These are phyloP conservation scores for Phalaenopsis equestris DNA, from an alignment of 106 monocot genomes.

Conservation along the genomic window DNA sequence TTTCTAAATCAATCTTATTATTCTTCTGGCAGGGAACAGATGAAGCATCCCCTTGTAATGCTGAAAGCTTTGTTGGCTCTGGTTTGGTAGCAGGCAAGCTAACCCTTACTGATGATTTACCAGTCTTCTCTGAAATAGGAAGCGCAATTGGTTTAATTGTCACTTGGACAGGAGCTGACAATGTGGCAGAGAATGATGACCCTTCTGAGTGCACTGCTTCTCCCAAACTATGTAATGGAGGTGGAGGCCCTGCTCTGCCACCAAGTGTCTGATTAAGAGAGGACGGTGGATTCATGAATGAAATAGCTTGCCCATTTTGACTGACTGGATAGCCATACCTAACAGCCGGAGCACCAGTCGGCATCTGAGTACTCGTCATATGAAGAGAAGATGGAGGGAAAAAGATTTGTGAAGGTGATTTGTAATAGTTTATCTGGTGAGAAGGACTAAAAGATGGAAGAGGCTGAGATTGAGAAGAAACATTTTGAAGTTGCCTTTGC, in stretches of 20 bases:
- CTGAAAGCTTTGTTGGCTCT: slow-evolving; percentile 16
- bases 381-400: slow-evolving; percentile 33
- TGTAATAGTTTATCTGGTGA: slow-evolving; percentile 35
- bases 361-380: slow-evolving; percentile 36
- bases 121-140: slow-evolving; percentile 10
- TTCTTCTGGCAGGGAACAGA: slow-evolving; percentile 4
- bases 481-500: slow-evolving; percentile 17
- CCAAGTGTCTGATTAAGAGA: neutral
- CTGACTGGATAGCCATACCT: slow-evolving; percentile 44
- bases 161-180: slow-evolving; percentile 17
- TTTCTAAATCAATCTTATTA: neutral
- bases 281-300: slow-evolving; percentile 22
- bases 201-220: slow-evolving; percentile 15
- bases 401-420: slow-evolving; percentile 15
- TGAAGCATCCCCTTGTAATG: slow-evolving; percentile 8
- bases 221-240: slow-evolving; percentile 12
- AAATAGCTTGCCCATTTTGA: slow-evolving; percentile 37
- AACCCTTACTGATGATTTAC: slow-evolving; percentile 24
- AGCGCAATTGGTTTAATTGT: slow-evolving; percentile 15
- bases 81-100: slow-evolving; percentile 17
- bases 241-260: slow-evolving; percentile 2
- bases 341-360: slow-evolving; percentile 23
- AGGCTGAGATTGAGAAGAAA: slow-evolving; percentile 15
- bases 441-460: slow-evolving; percentile 4
- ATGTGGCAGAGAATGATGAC: slow-evolving; percentile 16